A percentile compares a stretch with the other conserved stretches of the same genome.
Evolutionary conservation across 148 eudicot genomes (phyloP).

Genomic region (Rheum nobile): DNA sequence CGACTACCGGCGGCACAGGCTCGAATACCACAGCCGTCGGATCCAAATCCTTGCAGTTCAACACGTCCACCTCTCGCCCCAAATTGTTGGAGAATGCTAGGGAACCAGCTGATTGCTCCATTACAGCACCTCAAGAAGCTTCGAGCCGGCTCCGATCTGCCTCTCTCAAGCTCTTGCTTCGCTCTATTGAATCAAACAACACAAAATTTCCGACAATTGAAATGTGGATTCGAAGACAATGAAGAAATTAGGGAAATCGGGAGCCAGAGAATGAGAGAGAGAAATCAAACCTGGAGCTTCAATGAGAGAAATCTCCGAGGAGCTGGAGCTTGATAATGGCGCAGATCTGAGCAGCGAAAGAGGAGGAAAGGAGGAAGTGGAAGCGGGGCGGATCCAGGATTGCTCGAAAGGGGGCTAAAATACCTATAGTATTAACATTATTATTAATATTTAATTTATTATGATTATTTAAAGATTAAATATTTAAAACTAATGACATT

Average conservation of each 20-base stretch:
- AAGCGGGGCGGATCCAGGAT: too few species aligned
- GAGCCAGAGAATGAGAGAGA: background rate
- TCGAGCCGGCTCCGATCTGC: background rate
- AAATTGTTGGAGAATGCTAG: slow-evolving; percentile 1
- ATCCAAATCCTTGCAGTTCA: slow-evolving; percentile 38
- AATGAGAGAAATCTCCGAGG: background rate
- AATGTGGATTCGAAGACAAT: background rate
- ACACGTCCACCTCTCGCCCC: slow-evolving; percentile 10
- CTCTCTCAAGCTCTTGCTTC: background rate
- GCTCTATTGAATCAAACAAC: background rate
- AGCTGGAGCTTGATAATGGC: slow-evolving; percentile 1
- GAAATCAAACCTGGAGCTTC: background rate
- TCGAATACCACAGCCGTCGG: slow-evolving; percentile 33
- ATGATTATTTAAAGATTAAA: too few species aligned
- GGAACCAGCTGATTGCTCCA: background rate
- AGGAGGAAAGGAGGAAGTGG: background rate
- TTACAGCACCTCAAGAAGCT: background rate
- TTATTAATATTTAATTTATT: too few species aligned
- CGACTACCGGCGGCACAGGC: slow-evolving; percentile 23
- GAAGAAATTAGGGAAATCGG: background rate
- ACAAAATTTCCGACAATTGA: background rate
- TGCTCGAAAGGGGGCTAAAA: too few species aligned
- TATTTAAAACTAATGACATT: too few species aligned
- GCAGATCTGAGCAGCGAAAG: slow-evolving; percentile 7
- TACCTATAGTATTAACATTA: too few species aligned